phyloP scores from a whole-genome alignment of 257 asterid species.

The Nicotiana sylvestris region DNA sequence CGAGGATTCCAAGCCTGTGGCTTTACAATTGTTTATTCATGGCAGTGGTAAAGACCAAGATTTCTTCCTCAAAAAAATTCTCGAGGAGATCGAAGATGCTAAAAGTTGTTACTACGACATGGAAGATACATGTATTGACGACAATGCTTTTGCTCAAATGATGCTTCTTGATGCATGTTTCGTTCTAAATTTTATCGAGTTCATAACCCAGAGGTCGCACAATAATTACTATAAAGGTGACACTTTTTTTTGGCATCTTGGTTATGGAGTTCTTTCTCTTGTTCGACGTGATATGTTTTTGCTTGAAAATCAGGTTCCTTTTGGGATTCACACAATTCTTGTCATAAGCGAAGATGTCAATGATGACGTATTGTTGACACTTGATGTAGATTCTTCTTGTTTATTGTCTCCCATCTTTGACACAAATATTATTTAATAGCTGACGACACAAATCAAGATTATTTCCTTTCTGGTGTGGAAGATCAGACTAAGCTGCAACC shows the following conservation, averaged over 20 bases:
- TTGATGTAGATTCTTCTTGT: too few species aligned
- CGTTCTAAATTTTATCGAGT: neutral
- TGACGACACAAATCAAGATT: too few species aligned
- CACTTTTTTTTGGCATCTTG: too few species aligned
- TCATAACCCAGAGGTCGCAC: too few species aligned
- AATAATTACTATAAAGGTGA: too few species aligned
- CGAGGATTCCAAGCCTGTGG: constrained; percentile 16
- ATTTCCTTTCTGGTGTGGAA: too few species aligned
- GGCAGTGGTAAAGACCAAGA: constrained; percentile 1
- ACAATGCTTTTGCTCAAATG: constrained; percentile 14
- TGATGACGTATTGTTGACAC: too few species aligned
- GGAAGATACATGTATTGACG: neutral
- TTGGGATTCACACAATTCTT: too few species aligned
- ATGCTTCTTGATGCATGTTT: constrained; percentile 19
- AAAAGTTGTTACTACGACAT: constrained; percentile 11
- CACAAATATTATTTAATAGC: too few species aligned
- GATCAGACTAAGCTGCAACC: too few species aligned
- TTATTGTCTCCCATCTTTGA: too few species aligned
- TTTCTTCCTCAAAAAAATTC: neutral
- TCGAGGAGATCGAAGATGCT: constrained; percentile 2
- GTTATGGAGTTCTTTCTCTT: neutral
- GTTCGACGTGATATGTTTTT: neutral
- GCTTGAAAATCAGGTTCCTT: neutral
- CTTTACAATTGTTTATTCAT: neutral
- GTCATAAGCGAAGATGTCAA: too few species aligned